A percentile compares a stretch with the other conserved stretches of the same genome.
Evolutionary conservation across 2,329 filamentous ascomycete genomes (phyloP).

Genomic region (Hymenoscyphus occultus): DNA sequence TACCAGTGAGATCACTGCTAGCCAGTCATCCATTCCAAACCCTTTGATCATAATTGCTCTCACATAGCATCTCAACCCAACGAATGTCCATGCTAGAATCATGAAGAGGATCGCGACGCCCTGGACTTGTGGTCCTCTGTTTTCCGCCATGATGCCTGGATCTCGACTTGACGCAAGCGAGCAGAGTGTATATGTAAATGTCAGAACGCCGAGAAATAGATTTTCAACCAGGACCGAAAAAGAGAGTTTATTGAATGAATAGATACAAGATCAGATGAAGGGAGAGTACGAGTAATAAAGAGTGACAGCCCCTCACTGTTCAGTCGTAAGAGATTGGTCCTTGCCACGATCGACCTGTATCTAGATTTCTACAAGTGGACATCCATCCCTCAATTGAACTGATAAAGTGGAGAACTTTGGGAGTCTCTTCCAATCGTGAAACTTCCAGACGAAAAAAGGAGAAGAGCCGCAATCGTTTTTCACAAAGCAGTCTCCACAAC

Average conservation of each 20-base stretch:
- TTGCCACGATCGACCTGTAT: conserved; percentile 2
- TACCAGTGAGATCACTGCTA: conserved; percentile 28
- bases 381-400: background rate
- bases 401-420: background rate
- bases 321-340: background rate
- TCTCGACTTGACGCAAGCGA: background rate
- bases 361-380: background rate
- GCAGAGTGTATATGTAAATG: background rate
- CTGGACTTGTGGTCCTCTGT: conserved; percentile 30
- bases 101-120: conserved; percentile 40
- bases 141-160: conserved; percentile 7
- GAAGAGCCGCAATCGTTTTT: background rate
- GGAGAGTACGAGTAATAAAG: background rate
- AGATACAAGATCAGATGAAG: background rate
- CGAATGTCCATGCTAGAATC: conserved; percentile 34
- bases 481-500: background rate
- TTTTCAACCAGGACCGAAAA: background rate
- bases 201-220: background rate
- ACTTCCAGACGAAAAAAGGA: background rate
- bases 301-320: background rate
- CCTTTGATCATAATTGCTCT: conserved; percentile 27
- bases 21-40: conserved; percentile 32
- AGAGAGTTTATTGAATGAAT: background rate
- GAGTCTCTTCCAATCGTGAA: background rate
- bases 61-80: conserved; percentile 28